These are phyloP conservation scores for Kalmanozyma brasiliensis DNA, from an alignment of 1,284 basidiomycete genomes.

Conservation along the genomic window DNA sequence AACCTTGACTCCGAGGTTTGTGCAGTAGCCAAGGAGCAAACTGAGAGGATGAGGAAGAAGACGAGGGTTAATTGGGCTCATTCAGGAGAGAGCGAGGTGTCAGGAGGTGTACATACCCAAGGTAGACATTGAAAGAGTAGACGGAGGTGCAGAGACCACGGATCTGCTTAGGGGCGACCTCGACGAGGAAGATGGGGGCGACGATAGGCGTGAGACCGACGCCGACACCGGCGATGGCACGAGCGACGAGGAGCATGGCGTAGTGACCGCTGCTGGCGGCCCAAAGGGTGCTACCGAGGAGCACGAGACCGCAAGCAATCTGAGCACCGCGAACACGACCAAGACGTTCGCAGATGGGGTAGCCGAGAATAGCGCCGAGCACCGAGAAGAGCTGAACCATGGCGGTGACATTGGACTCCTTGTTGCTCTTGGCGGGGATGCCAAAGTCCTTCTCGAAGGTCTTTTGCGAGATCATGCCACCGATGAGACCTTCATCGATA, in stretches of 20 bases:
- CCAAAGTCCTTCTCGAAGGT: conserved; percentile 36
- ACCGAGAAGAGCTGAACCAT: conserved; percentile 50
- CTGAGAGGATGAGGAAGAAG: no score
- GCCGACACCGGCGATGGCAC: conserved; percentile 35
- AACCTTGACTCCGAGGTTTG: conserved; percentile 25
- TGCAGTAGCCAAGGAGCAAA: conserved; percentile 28
- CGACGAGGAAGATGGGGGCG: conserved; percentile 45
- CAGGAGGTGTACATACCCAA: no score
- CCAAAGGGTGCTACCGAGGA: conserved; percentile 40
- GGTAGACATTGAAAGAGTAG: conserved; percentile 40
- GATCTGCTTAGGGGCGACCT: conserved; percentile 36
- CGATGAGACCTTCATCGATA: conserved; percentile 48
- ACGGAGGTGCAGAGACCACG: conserved; percentile 53
- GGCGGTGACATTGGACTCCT: conserved; percentile 46
- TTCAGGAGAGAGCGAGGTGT: no score
- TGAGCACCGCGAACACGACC: conserved; percentile 42
- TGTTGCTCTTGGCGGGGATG: conserved; percentile 26
- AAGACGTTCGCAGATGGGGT: conserved; percentile 33
- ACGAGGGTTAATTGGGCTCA: no score
- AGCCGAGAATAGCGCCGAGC: conserved; percentile 45
- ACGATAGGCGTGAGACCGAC: conserved; percentile 41
- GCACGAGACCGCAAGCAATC: conserved; percentile 31
- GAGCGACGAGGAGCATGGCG: conserved; percentile 34
- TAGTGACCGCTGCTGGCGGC: conserved; percentile 28
- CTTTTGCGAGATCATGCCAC: conserved; percentile 46